Base-by-base conservation (phyloP, 2,329 filamentous ascomycete genomes). In the Pseudogymnoascus sp. region DNA sequence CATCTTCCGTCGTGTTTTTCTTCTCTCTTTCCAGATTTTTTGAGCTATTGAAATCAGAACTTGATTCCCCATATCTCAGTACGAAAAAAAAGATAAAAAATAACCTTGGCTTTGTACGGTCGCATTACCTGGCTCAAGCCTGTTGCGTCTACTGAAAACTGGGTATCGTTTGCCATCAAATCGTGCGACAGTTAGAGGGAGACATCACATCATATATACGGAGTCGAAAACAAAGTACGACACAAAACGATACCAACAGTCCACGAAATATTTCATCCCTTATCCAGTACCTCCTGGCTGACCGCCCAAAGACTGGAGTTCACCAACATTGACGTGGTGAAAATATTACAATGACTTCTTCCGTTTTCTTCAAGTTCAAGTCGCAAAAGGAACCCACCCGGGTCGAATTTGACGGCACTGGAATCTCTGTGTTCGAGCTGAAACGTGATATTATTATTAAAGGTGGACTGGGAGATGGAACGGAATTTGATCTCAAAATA, bases 331-430 rank as follows among this genome's bases (percentile, higher is more conserved):
- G n/a, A 56, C 49, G 49, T 56, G 49, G 49, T 56, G 21, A 61
- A 34, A 60, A 63, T 36, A 60, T 46, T 59, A 73, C 65, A 61
- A 75, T 75, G 73, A 65, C 73, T 63, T 82, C 95, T 63, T 97
- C 93, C 69, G 95, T 99, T 74, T 97, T 97, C 79, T 99, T 97
- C 90, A 96, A 96, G 80, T 99, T 99, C 88, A 97, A 97, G 80
- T 97, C 93, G 70, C 92, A 96, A 75, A 97, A 92, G 80, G 95
- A 97, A 75, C 91, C 92, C 65, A 91, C 91, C 64, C 87, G 93
- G 73, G 92, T 99, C 72, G 90, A 93, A 73, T 97, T 99, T 77
- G 93, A 99, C 78, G 95, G 95, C 74, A 97, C 93, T 71, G 91
- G 91, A 77, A 96, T 97, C 74, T 96, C 93, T 66, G 95, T 97